A percentile compares a stretch with the other conserved stretches of the same genome.
phyloP scores from a whole-genome alignment of 2,329 filamentous ascomycete species.

The Penicillium nordicum region DNA sequence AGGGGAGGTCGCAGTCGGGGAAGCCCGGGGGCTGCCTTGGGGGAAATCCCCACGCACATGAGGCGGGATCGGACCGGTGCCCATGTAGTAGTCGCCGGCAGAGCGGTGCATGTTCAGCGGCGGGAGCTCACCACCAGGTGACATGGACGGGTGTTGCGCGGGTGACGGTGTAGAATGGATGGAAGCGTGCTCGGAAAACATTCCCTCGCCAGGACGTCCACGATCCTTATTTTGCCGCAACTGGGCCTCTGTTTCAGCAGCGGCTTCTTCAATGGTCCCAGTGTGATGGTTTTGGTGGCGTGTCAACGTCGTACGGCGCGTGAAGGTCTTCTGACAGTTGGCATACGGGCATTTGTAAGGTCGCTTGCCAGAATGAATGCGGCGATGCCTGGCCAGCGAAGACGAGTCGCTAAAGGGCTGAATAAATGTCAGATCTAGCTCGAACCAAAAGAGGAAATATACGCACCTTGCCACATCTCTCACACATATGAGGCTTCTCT shows the following conservation, averaged over 20 bases:
- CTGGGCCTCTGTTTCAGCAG: slow-evolving; percentile 80
- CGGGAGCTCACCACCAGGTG: slow-evolving; percentile 71
- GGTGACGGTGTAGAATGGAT: slow-evolving; percentile 71
- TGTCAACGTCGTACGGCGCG: slow-evolving; percentile 87
- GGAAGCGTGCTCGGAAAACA: slow-evolving; percentile 46
- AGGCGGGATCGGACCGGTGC: slow-evolving; percentile 72
- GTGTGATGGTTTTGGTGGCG: slow-evolving; percentile 95
- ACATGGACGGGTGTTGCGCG: slow-evolving; percentile 75
- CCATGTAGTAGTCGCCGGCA: slow-evolving; percentile 71
- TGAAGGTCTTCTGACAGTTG: slow-evolving; percentile 98
- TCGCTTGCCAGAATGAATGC: slow-evolving; percentile 91
- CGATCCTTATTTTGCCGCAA: slow-evolving; percentile 57
- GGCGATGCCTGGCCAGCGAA: slow-evolving; percentile 85
- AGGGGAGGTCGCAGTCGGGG: slow-evolving; percentile 62
- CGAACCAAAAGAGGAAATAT: not conserved
- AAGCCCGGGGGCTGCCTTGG: slow-evolving; percentile 64
- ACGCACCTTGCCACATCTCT: slow-evolving; percentile 88
- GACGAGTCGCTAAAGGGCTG: slow-evolving; percentile 96
- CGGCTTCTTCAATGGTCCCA: slow-evolving; percentile 90
- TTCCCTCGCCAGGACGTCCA: slow-evolving; percentile 38
- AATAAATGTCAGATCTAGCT: slow-evolving; percentile 5
- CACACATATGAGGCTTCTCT: slow-evolving; percentile 97
- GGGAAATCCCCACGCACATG: slow-evolving; percentile 76
- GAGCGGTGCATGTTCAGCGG: slow-evolving; percentile 67
- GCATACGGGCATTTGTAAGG: slow-evolving; percentile 98